Percentiles rank a stretch among this genome's conserved stretches.
These are phyloP conservation scores for Tubosaeta sp. DNA, from an alignment of 768 basidiomycete genomes.

Conservation along the genomic window DNA sequence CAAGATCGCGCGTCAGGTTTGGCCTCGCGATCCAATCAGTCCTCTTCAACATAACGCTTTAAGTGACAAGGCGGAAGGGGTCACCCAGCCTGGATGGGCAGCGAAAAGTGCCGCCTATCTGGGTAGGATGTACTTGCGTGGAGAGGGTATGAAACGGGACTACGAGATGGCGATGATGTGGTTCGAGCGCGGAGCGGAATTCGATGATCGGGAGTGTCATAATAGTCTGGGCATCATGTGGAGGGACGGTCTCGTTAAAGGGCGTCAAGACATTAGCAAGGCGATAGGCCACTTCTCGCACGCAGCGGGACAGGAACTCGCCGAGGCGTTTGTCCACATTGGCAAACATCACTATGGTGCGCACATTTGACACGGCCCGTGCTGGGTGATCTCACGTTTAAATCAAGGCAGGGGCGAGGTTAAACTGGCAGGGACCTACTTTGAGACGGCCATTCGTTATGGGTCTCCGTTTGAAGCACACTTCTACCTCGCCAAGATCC, in stretches of 20 bases:
- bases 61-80: constrained; percentile 46
- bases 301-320: constrained; percentile 84
- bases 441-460: constrained; percentile 79
- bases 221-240: constrained; percentile 92
- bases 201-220: constrained; percentile 82
- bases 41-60: constrained; percentile 43
- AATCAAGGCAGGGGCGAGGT: constrained; percentile 64
- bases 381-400: constrained; percentile 3
- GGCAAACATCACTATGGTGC: constrained; percentile 74
- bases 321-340: constrained; percentile 89
- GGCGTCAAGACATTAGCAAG: constrained; percentile 61
- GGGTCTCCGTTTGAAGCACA: constrained; percentile 95
- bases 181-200: constrained; percentile 83
- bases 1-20: constrained; percentile 76
- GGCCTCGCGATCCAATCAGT: constrained; percentile 76
- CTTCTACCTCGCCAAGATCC: constrained; percentile 86
- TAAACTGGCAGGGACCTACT: constrained; percentile 60
- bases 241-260: constrained; percentile 78
- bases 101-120: constrained; percentile 82
- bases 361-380: constrained; percentile 10
- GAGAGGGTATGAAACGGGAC: constrained; percentile 85
- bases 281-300: constrained; percentile 65
- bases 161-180: constrained; percentile 79
- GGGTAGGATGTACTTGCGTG: constrained; percentile 90
- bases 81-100: constrained; percentile 55